Percentiles rank a stretch among this genome's conserved stretches.
Conservation (phyloP, 306 rosid genomes). For the Hippophae tibetana region DNA sequence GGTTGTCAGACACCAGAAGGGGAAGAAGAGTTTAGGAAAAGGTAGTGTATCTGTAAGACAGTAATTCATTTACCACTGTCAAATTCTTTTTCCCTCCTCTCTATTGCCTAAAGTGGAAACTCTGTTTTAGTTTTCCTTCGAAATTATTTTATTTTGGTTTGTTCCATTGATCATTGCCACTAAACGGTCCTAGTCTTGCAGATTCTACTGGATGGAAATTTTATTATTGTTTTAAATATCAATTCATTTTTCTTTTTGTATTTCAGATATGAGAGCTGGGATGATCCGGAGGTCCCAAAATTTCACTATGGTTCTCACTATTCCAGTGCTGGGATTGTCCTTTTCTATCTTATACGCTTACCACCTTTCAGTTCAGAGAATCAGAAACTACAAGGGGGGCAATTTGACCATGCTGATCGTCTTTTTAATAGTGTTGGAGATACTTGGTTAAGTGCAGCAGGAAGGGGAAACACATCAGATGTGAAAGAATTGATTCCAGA, state of each 20-base stretch:
- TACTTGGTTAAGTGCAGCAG: conserved; percentile 98
- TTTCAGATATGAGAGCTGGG: conserved; percentile 93
- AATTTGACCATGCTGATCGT: conserved; percentile 99
- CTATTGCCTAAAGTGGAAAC: too few species aligned
- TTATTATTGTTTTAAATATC: not conserved
- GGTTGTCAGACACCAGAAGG: conserved; percentile 99
- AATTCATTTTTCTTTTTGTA: conserved; percentile 8
- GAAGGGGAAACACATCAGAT: conserved; percentile 96
- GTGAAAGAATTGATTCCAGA: conserved; percentile 99
- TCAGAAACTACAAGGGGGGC: conserved; percentile 98
- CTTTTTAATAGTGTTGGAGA: conserved; percentile 92
- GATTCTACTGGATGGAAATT: too few species aligned
- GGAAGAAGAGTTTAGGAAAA: conserved; percentile 90
- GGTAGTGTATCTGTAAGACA: conserved; percentile 34
- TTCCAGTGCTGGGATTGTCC: conserved; percentile 99
- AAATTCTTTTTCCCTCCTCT: too few species aligned
- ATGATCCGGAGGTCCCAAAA: conserved; percentile 98
- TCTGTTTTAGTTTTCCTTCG: too few species aligned
- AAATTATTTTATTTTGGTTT: too few species aligned
- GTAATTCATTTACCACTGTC: too few species aligned
- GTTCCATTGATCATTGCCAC: too few species aligned
- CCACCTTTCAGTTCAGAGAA: conserved; percentile 96
- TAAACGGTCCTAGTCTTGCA: too few species aligned
- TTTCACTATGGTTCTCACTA: conserved; percentile 99
- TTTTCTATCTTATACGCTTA: conserved; percentile 89